Evolutionary conservation across 192 early-diverging fungal species (phyloP), one percentile per base, ranked within the genome.

Genomic region (Phlyctochytrium bullatum): DNA sequence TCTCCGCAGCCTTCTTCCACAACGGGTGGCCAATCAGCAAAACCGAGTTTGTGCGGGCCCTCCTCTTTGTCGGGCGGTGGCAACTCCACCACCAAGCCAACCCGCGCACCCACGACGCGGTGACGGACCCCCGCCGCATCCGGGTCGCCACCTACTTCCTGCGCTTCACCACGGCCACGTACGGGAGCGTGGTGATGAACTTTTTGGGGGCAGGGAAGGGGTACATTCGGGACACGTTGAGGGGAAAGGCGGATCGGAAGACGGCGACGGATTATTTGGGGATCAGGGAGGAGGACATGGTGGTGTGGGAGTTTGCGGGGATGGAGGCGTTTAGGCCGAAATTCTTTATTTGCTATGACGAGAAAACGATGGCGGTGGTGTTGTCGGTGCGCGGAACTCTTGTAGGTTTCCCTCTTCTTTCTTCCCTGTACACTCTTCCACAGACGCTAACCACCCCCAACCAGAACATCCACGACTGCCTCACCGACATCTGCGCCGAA

Each of bases 1-100:
- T 71, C 4, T 36, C 63, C 16, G 58, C 67, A 2, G 72, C 76
- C 2, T 71, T 78, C 24, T 70, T 69, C 58, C 52, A 64, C 17
- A 66, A 72, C n/a, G 76, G 76, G 1, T 78, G 76, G 76, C 68
- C 68, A 23, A 57, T 78, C 1, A 62, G 36, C 40, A 78, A 78
- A 36, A 16, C 50, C 16, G 72, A 78, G 14, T 71, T 78, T 59
- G 68, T 61, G 2, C 31, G 65, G 16, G 25, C 67, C 10, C 10
- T 59, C n/a, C 36, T 65, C 27, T 65, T 69, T 59, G 30, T 69
- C 40, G 52, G 64, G n/a, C 68, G 69, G 54, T 69, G 68, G 28
- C 64, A 65, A 60, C 27, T 6, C 23, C 69, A 64, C 33, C 67
- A 62, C 52, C 62, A 64, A 28, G 66, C 66, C 40, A 61, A 61